Conservation (phyloP, 495 filamentous ascomycete species). For the Lasiosphaeria ovina region DNA sequence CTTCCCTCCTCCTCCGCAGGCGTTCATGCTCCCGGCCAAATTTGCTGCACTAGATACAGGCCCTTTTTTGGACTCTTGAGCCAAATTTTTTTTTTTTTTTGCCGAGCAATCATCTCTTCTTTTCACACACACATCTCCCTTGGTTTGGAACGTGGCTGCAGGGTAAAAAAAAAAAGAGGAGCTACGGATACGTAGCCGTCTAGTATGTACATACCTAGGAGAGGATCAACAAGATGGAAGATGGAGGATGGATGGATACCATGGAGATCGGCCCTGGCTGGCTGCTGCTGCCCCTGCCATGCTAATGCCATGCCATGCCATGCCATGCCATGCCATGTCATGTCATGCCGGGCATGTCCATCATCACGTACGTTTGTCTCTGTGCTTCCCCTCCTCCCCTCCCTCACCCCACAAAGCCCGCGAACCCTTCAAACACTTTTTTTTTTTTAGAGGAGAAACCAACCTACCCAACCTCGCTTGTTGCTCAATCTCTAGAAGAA, state of each 20-base stretch:
- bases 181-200: too few relatives aligned
- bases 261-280: not conserved
- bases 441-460: not conserved
- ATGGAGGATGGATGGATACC: too few relatives aligned
- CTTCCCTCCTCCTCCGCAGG: not conserved
- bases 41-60: not conserved
- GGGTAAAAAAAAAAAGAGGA: too few relatives aligned
- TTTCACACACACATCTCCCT: too few relatives aligned
- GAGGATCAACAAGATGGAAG: too few relatives aligned
- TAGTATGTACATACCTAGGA: too few relatives aligned
- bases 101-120: too few relatives aligned
- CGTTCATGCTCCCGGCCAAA: not conserved
- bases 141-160: too few relatives aligned
- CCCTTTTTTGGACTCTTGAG: too few relatives aligned
- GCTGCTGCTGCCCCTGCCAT: not conserved
- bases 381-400: not conserved
- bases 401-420: not conserved
- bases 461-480: not conserved
- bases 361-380: not conserved
- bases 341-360: not conserved
- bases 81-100: too few relatives aligned
- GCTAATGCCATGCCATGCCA: conserved; percentile 8
- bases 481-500: not conserved
- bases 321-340: conserved; percentile 12
- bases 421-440: not conserved